Percentiles rank a stretch among this genome's conserved stretches.
These are phyloP conservation scores for Chaetoceros muelleri DNA, from an alignment of 108 stramenopile species.

Conservation along the genomic window DNA sequence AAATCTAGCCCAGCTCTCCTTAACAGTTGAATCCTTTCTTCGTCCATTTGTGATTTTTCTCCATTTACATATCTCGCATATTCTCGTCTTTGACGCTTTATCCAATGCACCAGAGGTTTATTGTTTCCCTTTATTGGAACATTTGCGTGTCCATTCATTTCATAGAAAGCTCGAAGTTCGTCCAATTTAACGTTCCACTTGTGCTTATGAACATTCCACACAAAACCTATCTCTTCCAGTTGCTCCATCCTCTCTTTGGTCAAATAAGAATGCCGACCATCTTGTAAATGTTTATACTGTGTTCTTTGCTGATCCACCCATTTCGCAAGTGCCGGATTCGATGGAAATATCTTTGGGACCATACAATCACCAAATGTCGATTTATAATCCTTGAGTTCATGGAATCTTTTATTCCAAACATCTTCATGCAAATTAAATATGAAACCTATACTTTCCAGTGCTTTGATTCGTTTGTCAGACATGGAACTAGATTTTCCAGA, in stretches of 20 bases:
- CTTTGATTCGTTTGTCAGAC: background rate
- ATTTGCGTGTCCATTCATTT: background rate
- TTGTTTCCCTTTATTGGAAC: background rate
- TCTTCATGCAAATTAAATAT: background rate
- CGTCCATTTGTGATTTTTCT: background rate
- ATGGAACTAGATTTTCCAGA: background rate
- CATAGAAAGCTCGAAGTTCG: background rate
- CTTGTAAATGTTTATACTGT: constrained; percentile 31
- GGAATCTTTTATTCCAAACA: background rate
- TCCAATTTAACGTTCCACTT: background rate
- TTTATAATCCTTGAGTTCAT: background rate
- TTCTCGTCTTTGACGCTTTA: background rate
- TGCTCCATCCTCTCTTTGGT: constrained; percentile 43
- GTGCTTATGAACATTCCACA: background rate
- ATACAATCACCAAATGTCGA: background rate
- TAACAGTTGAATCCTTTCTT: background rate
- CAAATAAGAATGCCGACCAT: constrained; percentile 36
- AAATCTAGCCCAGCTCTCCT: background rate
- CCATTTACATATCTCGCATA: background rate
- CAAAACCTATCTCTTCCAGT: constrained; percentile 21
- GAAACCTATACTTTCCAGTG: background rate
- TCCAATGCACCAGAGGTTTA: background rate
- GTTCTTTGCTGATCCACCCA: constrained; percentile 26
- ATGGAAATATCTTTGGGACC: background rate
- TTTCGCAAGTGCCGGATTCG: background rate